These are phyloP conservation scores for Eucalyptus coolabah DNA, from an alignment of 345 rosid genomes.

Conservation along the genomic window DNA sequence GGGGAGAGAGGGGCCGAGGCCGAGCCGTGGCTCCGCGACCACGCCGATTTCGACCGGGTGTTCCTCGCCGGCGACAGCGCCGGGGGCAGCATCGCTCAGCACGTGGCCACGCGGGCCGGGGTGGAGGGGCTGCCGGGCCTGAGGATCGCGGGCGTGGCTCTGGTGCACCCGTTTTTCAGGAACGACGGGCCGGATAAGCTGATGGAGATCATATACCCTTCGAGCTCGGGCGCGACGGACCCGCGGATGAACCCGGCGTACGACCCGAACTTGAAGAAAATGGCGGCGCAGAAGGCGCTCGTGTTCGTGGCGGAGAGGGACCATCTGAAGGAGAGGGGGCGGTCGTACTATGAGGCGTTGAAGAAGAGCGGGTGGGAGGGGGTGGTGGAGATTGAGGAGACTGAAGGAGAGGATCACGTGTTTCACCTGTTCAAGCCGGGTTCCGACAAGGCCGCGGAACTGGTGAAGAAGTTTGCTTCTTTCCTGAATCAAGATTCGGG, in stretches of 20 bases:
- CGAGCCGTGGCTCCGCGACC: constrained; percentile 17
- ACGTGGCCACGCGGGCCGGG: constrained; percentile 8
- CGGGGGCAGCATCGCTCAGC: constrained; percentile 26
- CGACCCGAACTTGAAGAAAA: not conserved
- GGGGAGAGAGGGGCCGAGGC: not conserved
- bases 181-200: not conserved
- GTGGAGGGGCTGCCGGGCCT: not conserved
- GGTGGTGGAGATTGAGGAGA: not conserved
- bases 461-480: not conserved
- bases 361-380: not conserved
- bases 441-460: not conserved
- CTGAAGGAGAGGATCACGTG: not conserved
- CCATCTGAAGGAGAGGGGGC: not conserved
- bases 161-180: constrained; percentile 22
- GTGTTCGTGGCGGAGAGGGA: constrained; percentile 27
- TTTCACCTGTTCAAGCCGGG: not conserved
- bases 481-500: not conserved
- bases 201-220: not conserved
- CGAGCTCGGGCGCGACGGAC: not conserved
- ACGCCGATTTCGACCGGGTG: constrained; percentile 17
- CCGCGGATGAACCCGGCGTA: not conserved
- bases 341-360: not conserved
- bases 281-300: not conserved
- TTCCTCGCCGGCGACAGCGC: constrained; percentile 32
- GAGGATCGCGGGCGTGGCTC: not conserved